Percentiles rank a stretch among this genome's conserved stretches.
Conservation (phyloP, 148 eudicot genomes). For the Persicaria tinctoria region DNA sequence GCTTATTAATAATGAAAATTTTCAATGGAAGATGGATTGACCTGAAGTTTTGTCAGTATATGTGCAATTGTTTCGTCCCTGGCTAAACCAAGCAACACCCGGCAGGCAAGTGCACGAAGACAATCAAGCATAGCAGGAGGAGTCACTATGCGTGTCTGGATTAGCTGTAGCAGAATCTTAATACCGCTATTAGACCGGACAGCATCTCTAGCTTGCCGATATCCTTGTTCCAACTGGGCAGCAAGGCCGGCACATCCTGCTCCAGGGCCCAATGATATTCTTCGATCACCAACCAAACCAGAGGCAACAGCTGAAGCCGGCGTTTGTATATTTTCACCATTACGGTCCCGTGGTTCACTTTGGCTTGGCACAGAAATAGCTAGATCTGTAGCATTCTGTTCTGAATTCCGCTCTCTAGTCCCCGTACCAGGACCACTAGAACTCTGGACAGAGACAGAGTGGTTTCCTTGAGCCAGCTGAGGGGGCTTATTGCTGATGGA, state of each 20-base stretch:
- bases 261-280: constrained; percentile 86
- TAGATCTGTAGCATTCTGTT: constrained; percentile 38
- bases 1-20: not conserved
- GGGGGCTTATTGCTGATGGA: constrained; percentile 85
- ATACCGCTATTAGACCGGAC: constrained; percentile 97
- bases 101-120: constrained; percentile 95
- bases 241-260: constrained; percentile 97
- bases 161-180: constrained; percentile 86
- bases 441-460: constrained; percentile 45
- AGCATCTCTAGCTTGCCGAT: constrained; percentile 92
- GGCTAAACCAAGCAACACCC: constrained; percentile 95
- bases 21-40: constrained; percentile 14
- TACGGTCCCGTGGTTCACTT: constrained; percentile 55
- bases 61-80: constrained; percentile 95
- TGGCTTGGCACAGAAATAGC: constrained; percentile 33
- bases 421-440: constrained; percentile 49
- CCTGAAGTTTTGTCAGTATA: constrained; percentile 97
- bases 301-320: constrained; percentile 49
- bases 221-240: constrained; percentile 92
- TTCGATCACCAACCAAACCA: constrained; percentile 92
- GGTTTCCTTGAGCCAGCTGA: constrained; percentile 47
- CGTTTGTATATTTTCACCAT: constrained; percentile 55
- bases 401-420: constrained; percentile 47
- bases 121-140: constrained; percentile 85
- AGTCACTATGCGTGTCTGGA: constrained; percentile 75